Conservation (phyloP, 2,329 filamentous ascomycete genomes). For the Graphilbum ipis-grandicollis region DNA sequence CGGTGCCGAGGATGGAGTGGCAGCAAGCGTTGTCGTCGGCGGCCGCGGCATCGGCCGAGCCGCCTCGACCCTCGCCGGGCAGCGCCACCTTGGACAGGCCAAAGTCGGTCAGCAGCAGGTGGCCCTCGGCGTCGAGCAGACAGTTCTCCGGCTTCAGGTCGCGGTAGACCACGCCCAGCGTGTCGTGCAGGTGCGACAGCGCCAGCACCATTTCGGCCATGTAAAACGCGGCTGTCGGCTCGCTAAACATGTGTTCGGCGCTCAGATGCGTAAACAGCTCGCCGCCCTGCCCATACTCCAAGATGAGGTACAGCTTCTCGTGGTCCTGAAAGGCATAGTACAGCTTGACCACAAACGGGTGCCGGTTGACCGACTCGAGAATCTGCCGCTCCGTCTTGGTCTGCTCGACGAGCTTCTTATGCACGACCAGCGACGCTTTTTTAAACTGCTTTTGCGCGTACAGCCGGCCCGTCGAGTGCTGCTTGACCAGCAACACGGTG, state of each 20-base stretch:
- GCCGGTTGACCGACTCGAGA: slow-evolving; percentile 85
- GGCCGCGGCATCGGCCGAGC: slow-evolving; percentile 12
- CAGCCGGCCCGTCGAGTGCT: slow-evolving; percentile 68
- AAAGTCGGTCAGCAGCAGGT: slow-evolving; percentile 90
- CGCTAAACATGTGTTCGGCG: slow-evolving; percentile 87
- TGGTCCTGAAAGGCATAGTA: slow-evolving; percentile 98
- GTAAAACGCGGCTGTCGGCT: slow-evolving; percentile 83
- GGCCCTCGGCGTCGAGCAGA: slow-evolving; percentile 76
- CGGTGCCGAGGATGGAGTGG: slow-evolving; percentile 82
- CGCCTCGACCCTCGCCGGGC: slow-evolving; percentile 27
- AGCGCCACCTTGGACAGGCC: slow-evolving; percentile 88
- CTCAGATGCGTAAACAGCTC: slow-evolving; percentile 93
- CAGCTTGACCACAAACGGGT: slow-evolving; percentile 94
- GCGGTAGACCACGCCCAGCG: slow-evolving; percentile 85
- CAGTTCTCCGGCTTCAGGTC: slow-evolving; percentile 98
- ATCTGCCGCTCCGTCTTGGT: slow-evolving; percentile 94
- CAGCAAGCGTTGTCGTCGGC: slow-evolving; percentile 43
- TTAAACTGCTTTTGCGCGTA: slow-evolving; percentile 98
- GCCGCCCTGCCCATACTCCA: slow-evolving; percentile 93
- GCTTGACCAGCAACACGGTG: slow-evolving; percentile 85
- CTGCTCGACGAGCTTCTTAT: slow-evolving; percentile 91
- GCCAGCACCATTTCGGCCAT: slow-evolving; percentile 97
- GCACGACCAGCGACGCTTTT: slow-evolving; percentile 86
- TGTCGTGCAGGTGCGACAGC: slow-evolving; percentile 80
- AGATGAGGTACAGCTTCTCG: slow-evolving; percentile 90